These are phyloP conservation scores for Adenanthera pavonina DNA, from an alignment of 306 rosid genomes.

Conservation along the genomic window DNA sequence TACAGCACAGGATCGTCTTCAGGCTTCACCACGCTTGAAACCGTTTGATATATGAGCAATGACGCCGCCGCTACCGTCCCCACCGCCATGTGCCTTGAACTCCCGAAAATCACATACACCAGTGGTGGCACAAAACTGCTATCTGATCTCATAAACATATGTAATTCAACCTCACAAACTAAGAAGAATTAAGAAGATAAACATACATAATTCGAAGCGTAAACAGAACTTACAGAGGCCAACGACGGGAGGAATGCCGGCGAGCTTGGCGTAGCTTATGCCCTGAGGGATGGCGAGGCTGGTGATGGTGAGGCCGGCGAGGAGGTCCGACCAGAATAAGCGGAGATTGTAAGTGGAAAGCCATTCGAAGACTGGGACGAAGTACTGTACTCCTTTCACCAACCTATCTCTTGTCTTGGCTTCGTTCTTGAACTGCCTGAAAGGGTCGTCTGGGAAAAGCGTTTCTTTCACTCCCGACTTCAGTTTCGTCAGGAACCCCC, in stretches of 20 bases:
- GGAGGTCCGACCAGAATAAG: slow-evolving; percentile 48
- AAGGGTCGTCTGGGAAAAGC: slow-evolving; percentile 64
- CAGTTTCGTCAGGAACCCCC: slow-evolving; percentile 44
- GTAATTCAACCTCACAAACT: not conserved
- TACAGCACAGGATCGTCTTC: slow-evolving; percentile 48
- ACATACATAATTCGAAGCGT: not conserved
- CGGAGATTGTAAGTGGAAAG: slow-evolving; percentile 54
- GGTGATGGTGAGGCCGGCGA: slow-evolving; percentile 73
- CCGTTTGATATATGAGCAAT: slow-evolving; percentile 56
- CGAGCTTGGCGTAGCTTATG: slow-evolving; percentile 74
- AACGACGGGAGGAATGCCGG: slow-evolving; percentile 54
- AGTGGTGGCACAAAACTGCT: slow-evolving; percentile 68
- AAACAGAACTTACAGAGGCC: slow-evolving; percentile 59
- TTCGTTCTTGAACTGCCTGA: slow-evolving; percentile 38
- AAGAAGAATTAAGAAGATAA: too few relatives aligned
- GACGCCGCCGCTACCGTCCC: slow-evolving; percentile 88
- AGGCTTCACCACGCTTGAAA: slow-evolving; percentile 53
- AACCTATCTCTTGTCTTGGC: not conserved
- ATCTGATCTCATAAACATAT: slow-evolving; percentile 33
- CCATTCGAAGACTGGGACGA: slow-evolving; percentile 66
- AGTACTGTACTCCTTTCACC: slow-evolving; percentile 48
- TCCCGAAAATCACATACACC: slow-evolving; percentile 59
- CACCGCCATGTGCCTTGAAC: slow-evolving; percentile 87
- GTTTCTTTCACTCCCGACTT: slow-evolving; percentile 53
- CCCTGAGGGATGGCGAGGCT: slow-evolving; percentile 80